These are phyloP conservation scores for Aspergillus quadrilineatus DNA, from an alignment of 2,329 filamentous ascomycete genomes.

Conservation along the genomic window DNA sequence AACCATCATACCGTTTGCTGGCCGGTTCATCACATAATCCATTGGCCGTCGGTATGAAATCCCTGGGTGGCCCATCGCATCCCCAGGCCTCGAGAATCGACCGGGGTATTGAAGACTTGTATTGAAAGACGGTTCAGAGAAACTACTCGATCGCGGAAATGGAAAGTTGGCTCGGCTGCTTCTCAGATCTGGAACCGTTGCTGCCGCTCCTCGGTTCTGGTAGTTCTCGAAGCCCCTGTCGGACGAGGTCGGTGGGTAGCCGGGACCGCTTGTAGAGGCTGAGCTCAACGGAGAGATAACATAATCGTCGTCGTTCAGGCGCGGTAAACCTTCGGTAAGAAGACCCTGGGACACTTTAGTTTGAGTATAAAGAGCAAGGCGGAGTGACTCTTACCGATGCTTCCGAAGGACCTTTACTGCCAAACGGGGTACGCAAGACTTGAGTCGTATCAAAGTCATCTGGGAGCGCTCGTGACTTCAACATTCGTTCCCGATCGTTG, in stretches of 20 bases:
- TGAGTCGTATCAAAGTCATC: slow-evolving; percentile 62
- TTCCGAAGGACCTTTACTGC: slow-evolving; percentile 47
- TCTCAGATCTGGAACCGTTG: slow-evolving; percentile 30
- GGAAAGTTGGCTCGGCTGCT: slow-evolving; percentile 29
- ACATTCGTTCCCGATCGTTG: slow-evolving; percentile 62
- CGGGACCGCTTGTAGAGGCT: slow-evolving; percentile 36
- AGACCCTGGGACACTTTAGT: slow-evolving; percentile 27
- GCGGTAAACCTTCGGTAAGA: slow-evolving; percentile 34
- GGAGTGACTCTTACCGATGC: slow-evolving; percentile 50
- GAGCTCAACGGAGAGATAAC: slow-evolving; percentile 39
- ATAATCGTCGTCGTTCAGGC: slow-evolving; percentile 39
- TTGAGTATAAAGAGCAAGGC: slow-evolving; percentile 28
- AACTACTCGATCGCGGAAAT: slow-evolving; percentile 36
- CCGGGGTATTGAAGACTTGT: slow-evolving; percentile 30
- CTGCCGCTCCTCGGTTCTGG: slow-evolving; percentile 27
- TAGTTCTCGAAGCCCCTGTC: slow-evolving; percentile 30
- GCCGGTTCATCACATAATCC: slow-evolving; percentile 30
- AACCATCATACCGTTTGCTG: slow-evolving; percentile 27
- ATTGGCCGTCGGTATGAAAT: slow-evolving; percentile 32
- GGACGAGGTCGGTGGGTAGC: slow-evolving; percentile 31
- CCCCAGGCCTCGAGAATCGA: slow-evolving; percentile 29
- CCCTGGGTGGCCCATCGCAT: slow-evolving; percentile 22
- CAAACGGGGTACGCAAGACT: slow-evolving; percentile 56
- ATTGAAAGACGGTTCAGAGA: slow-evolving; percentile 35
- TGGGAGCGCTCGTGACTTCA: slow-evolving; percentile 59